Conservation (phyloP, 257 asterid genomes). For the Solanum bulbocastanum region DNA sequence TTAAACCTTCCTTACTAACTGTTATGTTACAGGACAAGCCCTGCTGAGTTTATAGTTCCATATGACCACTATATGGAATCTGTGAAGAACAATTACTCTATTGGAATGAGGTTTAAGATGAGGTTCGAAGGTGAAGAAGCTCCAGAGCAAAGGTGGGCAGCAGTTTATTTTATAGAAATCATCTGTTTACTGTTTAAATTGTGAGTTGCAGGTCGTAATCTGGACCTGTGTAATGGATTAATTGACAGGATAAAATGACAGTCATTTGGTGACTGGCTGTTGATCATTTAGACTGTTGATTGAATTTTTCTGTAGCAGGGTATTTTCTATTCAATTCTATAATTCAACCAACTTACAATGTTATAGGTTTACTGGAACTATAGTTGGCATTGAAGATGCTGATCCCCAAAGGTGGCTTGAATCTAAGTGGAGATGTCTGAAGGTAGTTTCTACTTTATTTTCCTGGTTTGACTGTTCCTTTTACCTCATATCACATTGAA, state of each 20-base stretch:
- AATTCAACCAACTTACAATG: not conserved
- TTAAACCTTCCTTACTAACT: not conserved
- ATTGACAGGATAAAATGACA: not conserved
- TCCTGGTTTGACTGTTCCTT: not conserved
- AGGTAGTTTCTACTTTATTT: constrained; percentile 31
- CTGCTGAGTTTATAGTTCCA: constrained; percentile 82
- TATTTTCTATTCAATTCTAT: not conserved
- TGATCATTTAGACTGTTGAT: not conserved
- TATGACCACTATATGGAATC: constrained; percentile 80
- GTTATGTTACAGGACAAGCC: constrained; percentile 62
- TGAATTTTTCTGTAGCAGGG: not conserved
- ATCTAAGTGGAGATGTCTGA: constrained; percentile 93
- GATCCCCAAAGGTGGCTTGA: constrained; percentile 71
- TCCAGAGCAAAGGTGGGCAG: constrained; percentile 84
- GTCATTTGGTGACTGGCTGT: not conserved
- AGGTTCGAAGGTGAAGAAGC: constrained; percentile 99
- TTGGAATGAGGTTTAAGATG: constrained; percentile 97
- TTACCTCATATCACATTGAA: not conserved
- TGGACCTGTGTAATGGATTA: not conserved
- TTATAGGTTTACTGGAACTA: constrained; percentile 81
- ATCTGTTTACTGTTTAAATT: not conserved
- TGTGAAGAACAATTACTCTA: constrained; percentile 56
- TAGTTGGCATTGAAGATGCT: constrained; percentile 77
- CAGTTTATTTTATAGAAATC: not conserved
- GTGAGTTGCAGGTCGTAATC: not conserved